A percentile compares a stretch with the other conserved stretches of the same genome.
Evolutionary conservation across 2,329 filamentous ascomycete genomes (phyloP).

Genomic region (Trichoderma sp.): DNA sequence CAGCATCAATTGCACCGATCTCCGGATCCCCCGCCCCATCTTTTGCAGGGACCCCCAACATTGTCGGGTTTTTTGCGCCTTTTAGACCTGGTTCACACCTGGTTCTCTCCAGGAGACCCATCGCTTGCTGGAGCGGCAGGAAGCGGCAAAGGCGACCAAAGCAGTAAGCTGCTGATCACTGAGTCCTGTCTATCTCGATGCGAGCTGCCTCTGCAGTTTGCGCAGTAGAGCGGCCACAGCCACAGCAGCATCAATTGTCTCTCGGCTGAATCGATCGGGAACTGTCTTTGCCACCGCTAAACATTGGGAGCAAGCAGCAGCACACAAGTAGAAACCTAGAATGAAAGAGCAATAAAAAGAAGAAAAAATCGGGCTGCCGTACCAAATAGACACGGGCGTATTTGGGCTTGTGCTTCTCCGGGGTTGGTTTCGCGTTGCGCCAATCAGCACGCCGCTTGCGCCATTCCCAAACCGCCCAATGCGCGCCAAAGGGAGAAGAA

Average conservation of each 20-base stretch:
- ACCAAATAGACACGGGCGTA: not conserved
- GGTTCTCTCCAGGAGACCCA: not conserved
- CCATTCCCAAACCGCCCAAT: slow-evolving; percentile 4
- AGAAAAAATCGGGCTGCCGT: not conserved
- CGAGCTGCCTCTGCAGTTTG: not conserved
- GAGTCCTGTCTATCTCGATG: not conserved
- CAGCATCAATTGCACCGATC: not conserved
- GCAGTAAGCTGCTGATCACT: not conserved
- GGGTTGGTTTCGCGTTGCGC: not conserved
- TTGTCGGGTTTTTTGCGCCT: not conserved
- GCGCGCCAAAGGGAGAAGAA: not conserved
- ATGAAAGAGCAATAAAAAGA: not conserved
- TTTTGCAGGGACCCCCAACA: not conserved
- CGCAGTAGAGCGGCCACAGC: not conserved
- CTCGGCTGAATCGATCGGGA: not conserved
- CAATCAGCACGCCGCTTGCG: slow-evolving; percentile 1
- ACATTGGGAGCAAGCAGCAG: not conserved
- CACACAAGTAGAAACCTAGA: not conserved
- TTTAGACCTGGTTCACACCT: not conserved
- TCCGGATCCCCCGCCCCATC: not conserved
- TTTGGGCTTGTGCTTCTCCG: not conserved
- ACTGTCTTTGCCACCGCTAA: not conserved
- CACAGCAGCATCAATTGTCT: not conserved
- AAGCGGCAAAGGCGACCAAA: not conserved
- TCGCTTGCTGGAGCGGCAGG: not conserved